Evolutionary conservation across 164 flowering plant genomes (phyloP), one percentile per base, ranked within the genome.

Genomic region (Akebia trifoliata): DNA sequence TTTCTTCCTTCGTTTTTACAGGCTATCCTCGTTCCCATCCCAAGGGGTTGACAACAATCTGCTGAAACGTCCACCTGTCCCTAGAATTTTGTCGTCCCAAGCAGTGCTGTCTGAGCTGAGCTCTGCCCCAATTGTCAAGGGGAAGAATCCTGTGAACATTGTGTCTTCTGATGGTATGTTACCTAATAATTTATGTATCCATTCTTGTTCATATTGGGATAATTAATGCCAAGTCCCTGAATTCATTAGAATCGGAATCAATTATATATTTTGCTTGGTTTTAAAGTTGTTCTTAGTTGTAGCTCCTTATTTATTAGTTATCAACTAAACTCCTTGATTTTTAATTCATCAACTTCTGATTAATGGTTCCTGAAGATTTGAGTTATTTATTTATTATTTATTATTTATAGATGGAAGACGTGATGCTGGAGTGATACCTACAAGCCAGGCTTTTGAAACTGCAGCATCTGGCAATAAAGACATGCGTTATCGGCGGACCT

Each of bases 21-120:
- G 95, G 72, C 52, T 66, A 37, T 62, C 76, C 6, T 39, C 75
- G 4, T 43, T 63, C 4, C 46, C 66, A 28, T 59, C 80, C 6
- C 78, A 69, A 65, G 80, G 78, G 40, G 73, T 66, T 10, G 85
- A 86, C 15, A 77, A 66, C 70, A 42, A 79, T 22, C 63, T 74
- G 66, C 66, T 73, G 46, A 80, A 75, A 54, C 84, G 81, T 7
- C 82, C 91, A 24, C 84, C 82, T 55, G 81, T 78, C 22, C 64
- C 86, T 0, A 69, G 77, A 8, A 61, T 72, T 30, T 62, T 74
- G 21, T 65, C 82, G 38, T 81, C 91, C 25, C 91, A 78, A 31
- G 97, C 83, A 40, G 78, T 72, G 22, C 50, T 79, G 54, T 59
- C 86, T 25, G 88, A 79, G 26, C 54, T 74, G 51, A 62, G 56